Evolutionary conservation across 805 yeast genomes (phyloP), one percentile per base, ranked within the genome.

Genomic region (Ogataea henricii): DNA sequence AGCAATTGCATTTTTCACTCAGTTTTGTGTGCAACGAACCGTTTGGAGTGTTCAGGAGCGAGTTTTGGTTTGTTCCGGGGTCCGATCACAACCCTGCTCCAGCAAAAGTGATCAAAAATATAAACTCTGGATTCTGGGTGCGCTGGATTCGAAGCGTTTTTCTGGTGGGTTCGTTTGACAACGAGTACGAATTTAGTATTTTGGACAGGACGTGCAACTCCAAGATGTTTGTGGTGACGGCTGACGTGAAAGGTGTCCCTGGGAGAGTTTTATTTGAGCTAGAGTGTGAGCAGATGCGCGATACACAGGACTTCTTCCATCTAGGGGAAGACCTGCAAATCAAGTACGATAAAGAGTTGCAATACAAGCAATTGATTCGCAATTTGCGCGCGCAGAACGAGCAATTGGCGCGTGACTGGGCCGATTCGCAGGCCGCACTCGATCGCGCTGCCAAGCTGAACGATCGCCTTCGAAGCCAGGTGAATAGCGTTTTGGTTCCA

Each of bases 261-360:
- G 51, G 54, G n/a, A 34, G 39, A 18, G 43, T 53, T 10, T 18
- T 55, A 9, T 51, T 55, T 42, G 53, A 48, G 33, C 29, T 55
- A 7, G 42, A 29, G n/a, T 49, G 56, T 34, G 14, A 3, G 30
- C 16, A 17, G 17, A 17, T 29, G 4, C 45, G 26, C 7, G 49
- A 27, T 3, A 44, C 43, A 4, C 23, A 39, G 5, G 53, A 53
- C 6, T 47, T 45, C 14, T 49, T 52, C 38, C 45, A 50, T 23
- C 22, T 52, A 16, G 55, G 47, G 7, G 48, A 44, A 16, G 54
- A 53, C 20, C 38, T 55, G 22, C 45, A 44, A 16, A 16, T 39
- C 18, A 48, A 50, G 30, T 53, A 51, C 32, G 49, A 48, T 23
- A 42, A 40, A n/a, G 55, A 55, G 32, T 26, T 55, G 40, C 25